Percentiles rank a stretch among this genome's conserved stretches.
phyloP scores from a whole-genome alignment of 805 yeast genomes.

The Yamadazyma olivae region DNA sequence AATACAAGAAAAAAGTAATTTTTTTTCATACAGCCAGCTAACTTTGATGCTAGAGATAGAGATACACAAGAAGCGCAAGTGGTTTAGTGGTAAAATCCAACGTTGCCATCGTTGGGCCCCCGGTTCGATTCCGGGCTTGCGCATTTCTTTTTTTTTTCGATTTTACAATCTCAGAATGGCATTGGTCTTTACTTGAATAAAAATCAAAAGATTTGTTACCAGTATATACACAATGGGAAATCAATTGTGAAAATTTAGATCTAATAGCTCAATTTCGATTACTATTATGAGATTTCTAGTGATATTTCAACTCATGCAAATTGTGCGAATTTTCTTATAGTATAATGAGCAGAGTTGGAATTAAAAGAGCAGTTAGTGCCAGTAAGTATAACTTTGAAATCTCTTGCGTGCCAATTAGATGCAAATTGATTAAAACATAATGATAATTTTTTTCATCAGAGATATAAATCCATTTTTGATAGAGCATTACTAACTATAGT shows the following conservation, averaged over 20 bases:
- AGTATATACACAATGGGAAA: too few relatives aligned
- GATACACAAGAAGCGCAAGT: conserved; percentile 13
- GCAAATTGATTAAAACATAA: background rate
- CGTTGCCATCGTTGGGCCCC: conserved; percentile 20
- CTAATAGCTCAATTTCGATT: too few relatives aligned
- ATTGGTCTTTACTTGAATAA: background rate
- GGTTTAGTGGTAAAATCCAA: conserved; percentile 19
- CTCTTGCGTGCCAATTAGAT: background rate
- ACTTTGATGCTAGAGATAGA: too few relatives aligned
- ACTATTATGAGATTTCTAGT: too few relatives aligned
- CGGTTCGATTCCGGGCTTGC: conserved; percentile 19
- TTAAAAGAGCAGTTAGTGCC: conserved; percentile 13
- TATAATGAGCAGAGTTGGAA: conserved; percentile 58
- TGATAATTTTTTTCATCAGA: too few relatives aligned
- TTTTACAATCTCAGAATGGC: background rate
- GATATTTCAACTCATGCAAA: too few relatives aligned
- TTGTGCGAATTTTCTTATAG: background rate
- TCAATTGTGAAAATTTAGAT: too few relatives aligned
- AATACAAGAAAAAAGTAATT: too few relatives aligned
- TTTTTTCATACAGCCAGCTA: too few relatives aligned
- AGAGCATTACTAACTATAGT: conserved; percentile 40
- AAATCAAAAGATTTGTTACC: too few relatives aligned
- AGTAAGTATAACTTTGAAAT: conserved; percentile 7
- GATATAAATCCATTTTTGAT: too few relatives aligned
- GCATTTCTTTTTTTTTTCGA: conserved; percentile 8